Conservation (phyloP, 2,329 filamentous ascomycete species). For the Chaetomium globosum region DNA sequence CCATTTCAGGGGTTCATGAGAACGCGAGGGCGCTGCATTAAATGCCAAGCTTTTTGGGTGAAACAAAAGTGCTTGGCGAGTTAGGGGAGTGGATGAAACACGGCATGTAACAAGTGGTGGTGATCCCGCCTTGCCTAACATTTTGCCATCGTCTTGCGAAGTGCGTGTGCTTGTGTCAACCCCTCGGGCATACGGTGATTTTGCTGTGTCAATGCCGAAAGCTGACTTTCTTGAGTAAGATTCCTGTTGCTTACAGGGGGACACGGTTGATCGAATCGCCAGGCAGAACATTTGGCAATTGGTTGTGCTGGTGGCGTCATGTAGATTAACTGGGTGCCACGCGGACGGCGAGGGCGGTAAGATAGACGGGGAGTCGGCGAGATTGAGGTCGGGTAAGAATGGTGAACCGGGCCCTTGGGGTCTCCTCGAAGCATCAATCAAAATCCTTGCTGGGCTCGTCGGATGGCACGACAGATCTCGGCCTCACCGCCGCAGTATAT, state of each 20-base stretch:
- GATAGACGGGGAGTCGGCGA: background rate
- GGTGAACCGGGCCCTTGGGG: background rate
- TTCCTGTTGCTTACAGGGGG: background rate
- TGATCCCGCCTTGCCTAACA: background rate
- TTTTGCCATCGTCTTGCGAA: background rate
- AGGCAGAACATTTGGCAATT: background rate
- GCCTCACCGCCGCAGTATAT: slow-evolving; percentile 8
- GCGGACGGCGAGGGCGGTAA: background rate
- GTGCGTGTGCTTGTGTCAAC: background rate
- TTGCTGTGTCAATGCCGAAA: background rate
- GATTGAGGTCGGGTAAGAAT: background rate
- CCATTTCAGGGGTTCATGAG: slow-evolving; percentile 1
- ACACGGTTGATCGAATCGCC: background rate
- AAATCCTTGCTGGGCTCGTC: background rate
- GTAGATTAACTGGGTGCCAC: background rate
- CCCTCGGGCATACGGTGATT: background rate
- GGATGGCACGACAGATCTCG: slow-evolving; percentile 4
- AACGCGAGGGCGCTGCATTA: background rate
- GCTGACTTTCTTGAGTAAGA: background rate
- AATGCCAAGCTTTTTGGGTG: background rate
- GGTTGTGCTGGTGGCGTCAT: background rate
- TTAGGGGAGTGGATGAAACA: slow-evolving; percentile 17
- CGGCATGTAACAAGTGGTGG: slow-evolving; percentile 12
- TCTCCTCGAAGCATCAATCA: background rate
- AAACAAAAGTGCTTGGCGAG: slow-evolving; percentile 9